A percentile compares a stretch with the other conserved stretches of the same genome.
Conservation (phyloP, 805 yeast species). For the Barnettozyma californica region DNA sequence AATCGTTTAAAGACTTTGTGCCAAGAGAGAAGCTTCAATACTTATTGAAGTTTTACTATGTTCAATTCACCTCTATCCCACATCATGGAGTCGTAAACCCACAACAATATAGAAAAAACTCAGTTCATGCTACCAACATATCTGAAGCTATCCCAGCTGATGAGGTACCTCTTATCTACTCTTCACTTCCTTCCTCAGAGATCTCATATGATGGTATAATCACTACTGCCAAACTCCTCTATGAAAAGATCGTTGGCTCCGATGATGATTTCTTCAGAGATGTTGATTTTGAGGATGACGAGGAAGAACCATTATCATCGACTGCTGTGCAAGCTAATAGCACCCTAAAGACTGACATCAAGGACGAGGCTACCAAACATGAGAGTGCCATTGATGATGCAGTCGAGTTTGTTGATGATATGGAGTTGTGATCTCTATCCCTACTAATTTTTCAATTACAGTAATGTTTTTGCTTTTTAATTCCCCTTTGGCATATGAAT, state of each 20-base stretch:
- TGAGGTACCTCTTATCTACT: constrained; percentile 32
- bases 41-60: constrained; percentile 55
- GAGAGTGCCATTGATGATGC: constrained; percentile 22
- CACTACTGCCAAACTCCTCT: constrained; percentile 71
- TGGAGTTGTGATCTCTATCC: constrained; percentile 21
- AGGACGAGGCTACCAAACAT: constrained; percentile 2
- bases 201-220: constrained; percentile 88
- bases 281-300: constrained; percentile 88
- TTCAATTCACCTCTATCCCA: constrained; percentile 52
- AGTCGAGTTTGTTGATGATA: constrained; percentile 35
- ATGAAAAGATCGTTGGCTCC: constrained; percentile 78
- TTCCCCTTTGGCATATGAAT: neutral
- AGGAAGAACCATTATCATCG: constrained; percentile 37
- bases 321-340: neutral
- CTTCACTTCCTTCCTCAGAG: constrained; percentile 75
- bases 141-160: neutral
- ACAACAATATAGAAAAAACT: constrained; percentile 32
- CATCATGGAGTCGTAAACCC: constrained; percentile 49
- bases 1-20: constrained; percentile 76
- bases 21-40: constrained; percentile 69
- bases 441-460: neutral
- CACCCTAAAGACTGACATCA: constrained; percentile 1
- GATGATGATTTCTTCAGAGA: constrained; percentile 89
- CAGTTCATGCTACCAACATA: constrained; percentile 24
- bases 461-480: neutral